Base-by-base conservation (phyloP, 306 rosid genomes). In the Trichosanthes cucumerina region DNA sequence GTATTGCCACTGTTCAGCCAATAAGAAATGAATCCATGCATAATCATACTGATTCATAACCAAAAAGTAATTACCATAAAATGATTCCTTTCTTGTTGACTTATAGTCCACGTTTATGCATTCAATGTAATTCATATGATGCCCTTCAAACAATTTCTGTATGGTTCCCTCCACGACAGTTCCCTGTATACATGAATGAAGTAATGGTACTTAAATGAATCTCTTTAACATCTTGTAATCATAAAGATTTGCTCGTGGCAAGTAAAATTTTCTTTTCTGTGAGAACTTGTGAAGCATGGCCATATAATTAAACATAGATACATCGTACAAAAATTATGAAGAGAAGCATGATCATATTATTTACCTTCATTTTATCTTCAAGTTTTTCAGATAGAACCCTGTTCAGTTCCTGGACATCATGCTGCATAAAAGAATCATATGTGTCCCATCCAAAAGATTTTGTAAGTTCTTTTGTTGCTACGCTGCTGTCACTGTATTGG, bases 151-250 rank as follows among this genome's bases (percentile, higher is more conserved):
- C 81, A 96, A 90, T 80, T 92, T 88, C 83, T 96, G 99, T 82
- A 96, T 96, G 23, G 99, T 96, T 81, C 98, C 99, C 89, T 96
- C 99, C 28, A 96, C 99, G 77, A 96, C 99, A 81, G 99, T 96
- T 82, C 96, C 98, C 99, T 96, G 84, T 77, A 28, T 6, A 38
- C 66, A 79, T 33, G 21, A 34, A 64, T 31, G 18, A 65, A 49
- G 80, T 46, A 26, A n/a, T 76, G 11, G 33, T n/a, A 59, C 26
- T 38, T 10, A 11, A 8, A 46, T 60, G 47, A 78, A 49, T 52
- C 47, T 18, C 19, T 28, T 10, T 23, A 23, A 70, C 72, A 80
- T 44, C 79, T 33, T 46, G 75, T 62, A 52, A 77, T 31, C 23
- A 28, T 50, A 50, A 31, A 74, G 10, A 74, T 50, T 71, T 71